These are phyloP conservation scores for Septoria petroselini DNA, from an alignment of 2,329 filamentous ascomycete genomes.

Conservation along the genomic window DNA sequence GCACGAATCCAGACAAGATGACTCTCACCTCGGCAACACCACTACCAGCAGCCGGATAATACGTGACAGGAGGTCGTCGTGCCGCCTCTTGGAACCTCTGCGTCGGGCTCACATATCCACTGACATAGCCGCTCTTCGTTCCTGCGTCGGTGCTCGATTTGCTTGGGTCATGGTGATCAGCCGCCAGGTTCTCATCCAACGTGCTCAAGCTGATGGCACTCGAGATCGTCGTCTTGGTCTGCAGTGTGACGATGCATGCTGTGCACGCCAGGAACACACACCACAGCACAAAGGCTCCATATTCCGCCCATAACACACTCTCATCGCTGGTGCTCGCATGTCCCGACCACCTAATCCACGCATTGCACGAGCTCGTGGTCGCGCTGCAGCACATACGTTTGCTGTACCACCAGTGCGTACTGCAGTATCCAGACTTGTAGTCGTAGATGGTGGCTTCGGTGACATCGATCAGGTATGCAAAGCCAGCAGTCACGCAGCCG, in stretches of 20 bases:
- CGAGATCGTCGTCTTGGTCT: conserved; percentile 90
- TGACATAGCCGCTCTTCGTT: conserved; percentile 34
- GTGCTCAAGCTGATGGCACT: conserved; percentile 84
- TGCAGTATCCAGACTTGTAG: conserved; percentile 86
- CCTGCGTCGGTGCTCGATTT: conserved; percentile 39
- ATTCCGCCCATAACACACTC: conserved; percentile 66
- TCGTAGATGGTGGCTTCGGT: conserved; percentile 79
- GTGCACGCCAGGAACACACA: conserved; percentile 67
- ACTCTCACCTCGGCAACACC: conserved; percentile 97
- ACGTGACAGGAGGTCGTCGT: conserved; percentile 70
- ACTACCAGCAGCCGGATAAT: conserved; percentile 92
- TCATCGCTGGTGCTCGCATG: conserved; percentile 50
- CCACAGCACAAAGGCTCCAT: conserved; percentile 67
- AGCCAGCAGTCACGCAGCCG: conserved; percentile 75
- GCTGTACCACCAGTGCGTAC: conserved; percentile 64
- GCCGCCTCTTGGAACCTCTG: conserved; percentile 41
- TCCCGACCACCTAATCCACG: conserved; percentile 66
- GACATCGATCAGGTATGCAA: conserved; percentile 87
- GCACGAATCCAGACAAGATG: conserved; percentile 93
- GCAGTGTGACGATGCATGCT: conserved; percentile 76
- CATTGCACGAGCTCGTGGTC: conserved; percentile 50
- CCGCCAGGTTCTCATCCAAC: conserved; percentile 86
- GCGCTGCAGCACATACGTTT: conserved; percentile 65
- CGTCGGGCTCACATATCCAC: conserved; percentile 41
- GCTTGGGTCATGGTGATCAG: conserved; percentile 50